Conservation (phyloP, 2,329 filamentous ascomycete genomes). For the Dryadomyces quercus-mongolicae region DNA sequence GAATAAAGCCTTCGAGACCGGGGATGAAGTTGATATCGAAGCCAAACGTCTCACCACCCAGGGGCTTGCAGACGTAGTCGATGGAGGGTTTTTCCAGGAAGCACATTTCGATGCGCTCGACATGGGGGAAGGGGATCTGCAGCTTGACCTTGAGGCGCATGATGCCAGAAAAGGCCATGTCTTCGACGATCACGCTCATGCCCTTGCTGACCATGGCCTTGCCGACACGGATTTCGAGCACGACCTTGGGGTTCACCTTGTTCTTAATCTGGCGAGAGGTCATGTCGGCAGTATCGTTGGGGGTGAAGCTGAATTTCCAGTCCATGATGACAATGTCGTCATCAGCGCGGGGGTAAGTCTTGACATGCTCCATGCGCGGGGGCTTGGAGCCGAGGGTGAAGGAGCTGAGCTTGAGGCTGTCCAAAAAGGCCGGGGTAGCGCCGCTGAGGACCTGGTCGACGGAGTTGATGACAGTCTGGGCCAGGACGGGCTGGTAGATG, state of each 20-base stretch:
- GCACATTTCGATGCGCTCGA: constrained; percentile 89
- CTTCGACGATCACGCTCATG: constrained; percentile 92
- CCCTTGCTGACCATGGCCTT: constrained; percentile 97
- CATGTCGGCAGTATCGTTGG: constrained; percentile 86
- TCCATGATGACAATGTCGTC: constrained; percentile 97
- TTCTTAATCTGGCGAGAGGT: constrained; percentile 82
- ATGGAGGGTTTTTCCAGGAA: constrained; percentile 83
- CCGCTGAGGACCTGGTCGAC: constrained; percentile 94
- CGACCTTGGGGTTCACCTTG: constrained; percentile 94
- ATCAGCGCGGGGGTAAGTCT: constrained; percentile 91
- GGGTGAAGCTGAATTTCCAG: constrained; percentile 99
- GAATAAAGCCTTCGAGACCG: constrained; percentile 83
- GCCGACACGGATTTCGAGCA: constrained; percentile 86
- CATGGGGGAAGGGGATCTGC: constrained; percentile 87
- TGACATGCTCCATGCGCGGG: constrained; percentile 92
- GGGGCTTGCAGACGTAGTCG: constrained; percentile 95
- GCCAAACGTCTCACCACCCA: constrained; percentile 88
- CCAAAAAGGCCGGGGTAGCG: constrained; percentile 81
- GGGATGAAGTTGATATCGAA: constrained; percentile 99
- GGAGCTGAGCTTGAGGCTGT: constrained; percentile 84
- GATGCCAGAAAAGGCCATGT: constrained; percentile 89
- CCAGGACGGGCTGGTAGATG: constrained; percentile 90
- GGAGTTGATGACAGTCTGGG: constrained; percentile 80
- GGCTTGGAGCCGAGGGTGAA: constrained; percentile 94
- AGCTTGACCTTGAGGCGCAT: constrained; percentile 98